A percentile compares a stretch with the other conserved stretches of the same genome.
These are phyloP conservation scores for Takashimella tepidaria DNA, from an alignment of 1,284 basidiomycete genomes.

Conservation along the genomic window DNA sequence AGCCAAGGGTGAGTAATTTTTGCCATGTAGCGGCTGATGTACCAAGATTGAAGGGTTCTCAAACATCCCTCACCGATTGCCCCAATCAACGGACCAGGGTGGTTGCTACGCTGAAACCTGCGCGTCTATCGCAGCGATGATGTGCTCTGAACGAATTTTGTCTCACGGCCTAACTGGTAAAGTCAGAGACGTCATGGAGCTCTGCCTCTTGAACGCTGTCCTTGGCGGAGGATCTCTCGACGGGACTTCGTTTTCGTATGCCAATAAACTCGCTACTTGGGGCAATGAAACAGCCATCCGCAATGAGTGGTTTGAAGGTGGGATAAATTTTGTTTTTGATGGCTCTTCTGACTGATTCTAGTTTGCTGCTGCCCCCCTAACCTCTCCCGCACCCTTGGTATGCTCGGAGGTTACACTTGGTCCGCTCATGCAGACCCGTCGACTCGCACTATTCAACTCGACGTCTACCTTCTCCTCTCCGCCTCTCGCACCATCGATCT, in stretches of 20 bases:
- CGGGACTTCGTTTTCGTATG: constrained; percentile 32
- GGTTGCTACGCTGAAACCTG: constrained; percentile 40
- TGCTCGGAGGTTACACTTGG: constrained; percentile 39
- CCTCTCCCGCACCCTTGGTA: constrained; percentile 31
- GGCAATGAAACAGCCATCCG: constrained; percentile 27
- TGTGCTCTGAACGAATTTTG: constrained; percentile 32
- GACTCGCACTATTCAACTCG: constrained; percentile 17
- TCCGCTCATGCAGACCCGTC: constrained; percentile 13
- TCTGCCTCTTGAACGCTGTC: constrained; percentile 30
- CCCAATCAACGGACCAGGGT: constrained; percentile 30
- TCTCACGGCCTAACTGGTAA: constrained; percentile 21
- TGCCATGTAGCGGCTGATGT: neutral
- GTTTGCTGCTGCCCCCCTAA: constrained; percentile 41
- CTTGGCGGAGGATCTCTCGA: constrained; percentile 30
- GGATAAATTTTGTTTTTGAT: constrained; percentile 1
- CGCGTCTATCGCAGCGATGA: constrained; percentile 36
- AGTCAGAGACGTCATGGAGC: constrained; percentile 29
- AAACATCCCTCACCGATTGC: constrained; percentile 21
- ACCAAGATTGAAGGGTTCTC: constrained; percentile 27
- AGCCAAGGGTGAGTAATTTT: constrained; percentile 22
- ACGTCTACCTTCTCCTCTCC: constrained; percentile 29
- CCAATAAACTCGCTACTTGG: constrained; percentile 31
- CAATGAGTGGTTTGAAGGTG: constrained; percentile 36
- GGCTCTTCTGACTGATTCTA: constrained; percentile 2
- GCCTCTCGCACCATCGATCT: constrained; percentile 26